Base-by-base conservation (phyloP, 495 filamentous ascomycete genomes). In the Aspergillus bertholletiae region DNA sequence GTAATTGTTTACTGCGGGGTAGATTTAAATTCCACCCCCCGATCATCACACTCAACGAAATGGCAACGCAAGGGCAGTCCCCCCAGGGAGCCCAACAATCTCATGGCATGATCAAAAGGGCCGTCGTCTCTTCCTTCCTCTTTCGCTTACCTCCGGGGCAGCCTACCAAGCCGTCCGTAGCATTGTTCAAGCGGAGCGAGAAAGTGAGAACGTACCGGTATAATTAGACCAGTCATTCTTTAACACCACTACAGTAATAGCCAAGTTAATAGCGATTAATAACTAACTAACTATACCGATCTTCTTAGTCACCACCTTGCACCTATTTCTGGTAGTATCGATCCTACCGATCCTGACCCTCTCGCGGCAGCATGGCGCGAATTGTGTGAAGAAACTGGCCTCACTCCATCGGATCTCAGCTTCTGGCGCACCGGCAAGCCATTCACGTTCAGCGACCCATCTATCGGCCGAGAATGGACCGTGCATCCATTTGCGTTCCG, bases 401-500 rank as follows among this genome's bases (percentile, higher is more conserved):
- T 89, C 7, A 76, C 72, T 0, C 45, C 69, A 0, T 51, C 63
- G 0, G 74, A 78, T 0, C 51, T 87, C 18, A 61, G 65, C 1
- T 70, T 83, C 17, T 75, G 82, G 55, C 76, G 84, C 30, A 71
- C 75, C 4, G 86, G 85, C 15, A 82, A 84, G 46, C 72, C 77
- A 21, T 88, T 79, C 61, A 67, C 74, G 8, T 86, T 88, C 55
- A 54, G 53, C 13, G 85, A 88, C 55, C 37, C 62, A 3, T 68
- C 71, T 8, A 60, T 86, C 12, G 62, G 71, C 11, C 79, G 82
- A 5, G 66, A 78, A 61, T 89, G 84, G 85, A 87, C 73, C 7
- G 71, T 89, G 37, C 73, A 83, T 47, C 83, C 85, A 3, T 87
- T 88, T 56, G 74, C 74, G 1, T 89, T 83, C 56, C 69, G 69